Evolutionary conservation across 306 rosid species (phyloP).

Genomic region (Vigna reflexopilosa): DNA sequence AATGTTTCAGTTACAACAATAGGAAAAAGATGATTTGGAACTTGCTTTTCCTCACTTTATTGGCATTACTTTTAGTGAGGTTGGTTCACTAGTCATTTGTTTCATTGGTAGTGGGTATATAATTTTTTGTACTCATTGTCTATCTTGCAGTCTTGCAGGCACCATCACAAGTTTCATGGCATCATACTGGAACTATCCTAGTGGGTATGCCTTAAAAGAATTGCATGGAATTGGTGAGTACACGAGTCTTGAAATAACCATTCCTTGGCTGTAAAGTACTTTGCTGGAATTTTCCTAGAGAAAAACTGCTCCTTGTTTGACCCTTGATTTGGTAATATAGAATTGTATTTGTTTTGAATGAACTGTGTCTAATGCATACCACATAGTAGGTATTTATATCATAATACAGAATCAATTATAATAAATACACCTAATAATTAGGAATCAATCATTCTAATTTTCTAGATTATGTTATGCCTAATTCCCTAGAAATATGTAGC

Average conservation of each 20-base stretch:
- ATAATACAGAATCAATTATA: no score
- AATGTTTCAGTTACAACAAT: constrained; percentile 86
- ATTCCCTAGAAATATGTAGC: no score
- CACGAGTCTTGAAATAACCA: constrained; percentile 12
- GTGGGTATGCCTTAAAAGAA: constrained; percentile 82
- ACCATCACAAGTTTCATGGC: constrained; percentile 79
- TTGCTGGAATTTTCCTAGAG: neutral
- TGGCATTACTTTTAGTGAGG: constrained; percentile 79
- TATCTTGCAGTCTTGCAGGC: constrained; percentile 82
- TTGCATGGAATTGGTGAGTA: constrained; percentile 73
- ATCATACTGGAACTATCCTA: constrained; percentile 87
- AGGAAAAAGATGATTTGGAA: constrained; percentile 81
- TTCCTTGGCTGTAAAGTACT: constrained; percentile 32
- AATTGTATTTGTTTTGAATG: no score
- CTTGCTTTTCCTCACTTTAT: constrained; percentile 65
- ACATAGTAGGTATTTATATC: no score
- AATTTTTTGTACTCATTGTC: constrained; percentile 45
- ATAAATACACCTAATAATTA: no score
- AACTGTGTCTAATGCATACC: no score
- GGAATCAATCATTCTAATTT: no score
- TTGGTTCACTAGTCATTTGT: constrained; percentile 48
- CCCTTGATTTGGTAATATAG: constrained; percentile 7
- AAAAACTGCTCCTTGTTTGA: constrained; percentile 27
- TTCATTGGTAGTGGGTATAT: constrained; percentile 27
- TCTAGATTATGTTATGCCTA: no score